phyloP scores from a whole-genome alignment of 1,284 basidiomycete genomes.

The Ustilago sp. region DNA sequence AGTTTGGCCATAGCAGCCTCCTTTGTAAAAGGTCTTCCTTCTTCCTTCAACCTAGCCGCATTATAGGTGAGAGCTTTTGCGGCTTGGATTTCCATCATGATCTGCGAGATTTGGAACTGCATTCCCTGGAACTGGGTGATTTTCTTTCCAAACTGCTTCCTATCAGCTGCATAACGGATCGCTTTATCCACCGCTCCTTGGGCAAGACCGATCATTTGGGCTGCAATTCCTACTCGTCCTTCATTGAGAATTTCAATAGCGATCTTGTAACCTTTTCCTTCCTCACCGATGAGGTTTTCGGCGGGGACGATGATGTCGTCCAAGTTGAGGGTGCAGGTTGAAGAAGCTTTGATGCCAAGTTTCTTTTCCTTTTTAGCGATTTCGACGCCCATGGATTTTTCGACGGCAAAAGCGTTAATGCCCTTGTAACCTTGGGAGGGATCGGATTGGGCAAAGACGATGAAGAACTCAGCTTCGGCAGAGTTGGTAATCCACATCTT shows the following conservation, averaged over 20 bases:
- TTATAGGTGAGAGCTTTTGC: conserved; percentile 96
- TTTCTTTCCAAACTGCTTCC: conserved; percentile 91
- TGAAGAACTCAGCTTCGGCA: conserved; percentile 88
- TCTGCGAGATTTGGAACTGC: conserved; percentile 89
- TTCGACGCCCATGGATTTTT: conserved; percentile 95
- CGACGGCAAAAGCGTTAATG: conserved; percentile 96
- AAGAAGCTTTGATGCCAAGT: conserved; percentile 95
- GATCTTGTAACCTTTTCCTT: conserved; percentile 92
- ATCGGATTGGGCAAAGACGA: conserved; percentile 93
- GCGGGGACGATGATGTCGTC: conserved; percentile 93
- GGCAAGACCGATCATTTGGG: conserved; percentile 84
- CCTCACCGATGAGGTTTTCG: conserved; percentile 92
- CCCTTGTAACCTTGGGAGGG: conserved; percentile 97
- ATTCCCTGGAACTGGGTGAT: conserved; percentile 89
- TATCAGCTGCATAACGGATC: conserved; percentile 91
- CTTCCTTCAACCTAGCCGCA: conserved; percentile 91
- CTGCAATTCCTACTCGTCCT: conserved; percentile 96
- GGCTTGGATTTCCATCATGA: conserved; percentile 87
- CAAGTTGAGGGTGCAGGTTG: conserved; percentile 94
- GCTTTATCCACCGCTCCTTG: conserved; percentile 95
- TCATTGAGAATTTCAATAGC: conserved; percentile 99
- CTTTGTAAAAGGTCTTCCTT: conserved; percentile 90
- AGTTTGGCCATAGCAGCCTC: conserved; percentile 95
- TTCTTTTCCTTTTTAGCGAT: conserved; percentile 99
- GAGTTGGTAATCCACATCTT: conserved; percentile 99